Conservation (phyloP, 306 rosid species). For the Glycine tomentella region DNA sequence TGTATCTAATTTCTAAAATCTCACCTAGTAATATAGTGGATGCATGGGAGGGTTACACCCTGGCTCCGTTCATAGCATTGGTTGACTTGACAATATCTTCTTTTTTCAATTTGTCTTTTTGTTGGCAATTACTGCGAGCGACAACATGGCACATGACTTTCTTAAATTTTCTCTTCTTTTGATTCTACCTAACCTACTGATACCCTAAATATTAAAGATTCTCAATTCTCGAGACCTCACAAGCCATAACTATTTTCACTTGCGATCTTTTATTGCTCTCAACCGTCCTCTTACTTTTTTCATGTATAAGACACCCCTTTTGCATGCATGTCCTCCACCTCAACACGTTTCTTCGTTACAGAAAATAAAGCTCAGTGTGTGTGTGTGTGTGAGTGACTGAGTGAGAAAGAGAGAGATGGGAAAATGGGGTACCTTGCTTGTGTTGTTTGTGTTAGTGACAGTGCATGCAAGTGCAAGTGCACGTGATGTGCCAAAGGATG, state of each 20-base stretch:
- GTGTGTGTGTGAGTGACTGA: not conserved
- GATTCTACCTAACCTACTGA: constrained; percentile 61
- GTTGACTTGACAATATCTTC: too few species aligned
- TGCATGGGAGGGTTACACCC: too few species aligned
- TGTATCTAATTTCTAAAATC: too few species aligned
- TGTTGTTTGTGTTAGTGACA: constrained; percentile 44
- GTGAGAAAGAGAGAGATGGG: constrained; percentile 50
- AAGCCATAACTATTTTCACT: constrained; percentile 43
- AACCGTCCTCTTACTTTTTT: constrained; percentile 55
- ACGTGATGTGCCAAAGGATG: constrained; percentile 56
- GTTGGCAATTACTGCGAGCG: too few species aligned
- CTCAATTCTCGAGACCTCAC: constrained; percentile 56
- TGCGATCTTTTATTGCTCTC: constrained; percentile 60
- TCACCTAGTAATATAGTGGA: too few species aligned
- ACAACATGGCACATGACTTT: constrained; percentile 46
- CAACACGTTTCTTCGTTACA: not conserved
- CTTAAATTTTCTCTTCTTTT: constrained; percentile 64
- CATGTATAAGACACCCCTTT: constrained; percentile 22
- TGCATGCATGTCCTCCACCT: constrained; percentile 41
- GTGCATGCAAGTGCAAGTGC: constrained; percentile 55
- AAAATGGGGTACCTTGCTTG: constrained; percentile 34
- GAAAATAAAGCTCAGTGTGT: not conserved
- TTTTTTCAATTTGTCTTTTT: too few species aligned
- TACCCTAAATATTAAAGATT: constrained; percentile 45
- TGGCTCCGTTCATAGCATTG: too few species aligned